phyloP scores from a whole-genome alignment of 192 early-diverging fungal genomes.

The Entomortierella parvispora region DNA sequence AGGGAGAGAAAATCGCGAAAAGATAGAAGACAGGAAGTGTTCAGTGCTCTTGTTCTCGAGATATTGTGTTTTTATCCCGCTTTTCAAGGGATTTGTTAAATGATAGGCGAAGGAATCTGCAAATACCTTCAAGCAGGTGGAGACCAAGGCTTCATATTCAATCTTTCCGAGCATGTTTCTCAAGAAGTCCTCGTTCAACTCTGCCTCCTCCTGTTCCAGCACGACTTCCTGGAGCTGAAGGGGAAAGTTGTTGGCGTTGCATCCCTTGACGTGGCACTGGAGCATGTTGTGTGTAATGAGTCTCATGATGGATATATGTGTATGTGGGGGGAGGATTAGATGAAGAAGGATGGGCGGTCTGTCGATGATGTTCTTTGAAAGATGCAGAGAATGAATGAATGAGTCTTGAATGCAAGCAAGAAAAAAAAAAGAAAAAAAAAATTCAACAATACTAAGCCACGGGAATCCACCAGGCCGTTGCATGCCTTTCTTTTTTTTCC shows the following conservation, averaged over 20 bases:
- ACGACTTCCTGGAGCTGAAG: conserved; percentile 84
- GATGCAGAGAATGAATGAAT: background rate
- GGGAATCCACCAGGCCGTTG: too few species aligned
- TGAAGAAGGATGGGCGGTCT: background rate
- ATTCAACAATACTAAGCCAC: too few species aligned
- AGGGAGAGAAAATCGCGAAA: background rate
- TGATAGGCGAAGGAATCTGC: too few species aligned
- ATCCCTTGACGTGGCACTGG: conserved; percentile 97
- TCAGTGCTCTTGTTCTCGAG: background rate
- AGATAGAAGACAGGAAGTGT: background rate
- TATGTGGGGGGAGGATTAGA: background rate
- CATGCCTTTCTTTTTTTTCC: background rate
- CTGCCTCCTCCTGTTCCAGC: conserved; percentile 88
- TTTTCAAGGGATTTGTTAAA: conserved; percentile 13
- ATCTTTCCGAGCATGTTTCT: conserved; percentile 82
- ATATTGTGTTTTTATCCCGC: background rate
- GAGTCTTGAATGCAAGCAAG: background rate
- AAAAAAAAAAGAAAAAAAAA: conserved; percentile 23
- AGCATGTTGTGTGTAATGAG: conserved; percentile 99
- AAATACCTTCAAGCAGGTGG: conserved; percentile 74
- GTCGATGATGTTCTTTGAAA: background rate
- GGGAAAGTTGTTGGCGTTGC: conserved; percentile 93
- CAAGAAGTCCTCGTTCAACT: conserved; percentile 88
- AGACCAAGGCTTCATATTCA: conserved; percentile 77
- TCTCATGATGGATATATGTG: conserved; percentile 65